Evolutionary conservation across 2,329 filamentous ascomycete species (phyloP), one percentile per base, ranked within the genome.

Genomic region (Stemphylium vesicarium): DNA sequence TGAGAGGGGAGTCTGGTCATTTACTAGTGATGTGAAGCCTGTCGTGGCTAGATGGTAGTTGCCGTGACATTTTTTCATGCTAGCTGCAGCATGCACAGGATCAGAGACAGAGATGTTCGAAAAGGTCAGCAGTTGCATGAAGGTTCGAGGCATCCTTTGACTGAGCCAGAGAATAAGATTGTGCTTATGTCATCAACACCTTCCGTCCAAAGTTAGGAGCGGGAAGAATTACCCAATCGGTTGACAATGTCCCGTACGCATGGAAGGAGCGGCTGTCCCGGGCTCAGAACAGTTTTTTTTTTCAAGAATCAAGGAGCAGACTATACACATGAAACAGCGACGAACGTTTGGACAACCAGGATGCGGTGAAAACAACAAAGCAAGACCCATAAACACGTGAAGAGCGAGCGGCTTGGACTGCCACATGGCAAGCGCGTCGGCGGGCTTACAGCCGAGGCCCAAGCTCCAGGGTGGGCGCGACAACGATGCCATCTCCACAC

Each of bases 401-500:
- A 45, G 32, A 40, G 18, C 10, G 38, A 32, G 32, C 48, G 22
- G 40, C 22, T 22, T 15, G 36, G 38, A 45, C 40, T 55, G 52
- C 52, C 52, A 55, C 52, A 55, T 49, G 54, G 48, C 54, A 57
- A 47, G 53, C 43, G 42, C 49, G 40, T 26, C 29, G 26, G 44
- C 22, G 18, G 35, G 44, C 33, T 29, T 40, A 26, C 35, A 57
- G 44, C 54, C 54, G 50, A 53, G 54, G 54, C 50, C 54, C 46
- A 50, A 49, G 50, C 50, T 29, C 48, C 49, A 41, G 38, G 41
- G 20, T 35, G 43, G 7, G 42, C 50, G 53, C 50, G 52, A 55
- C 52, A 55, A 51, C 47, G 41, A 51, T 42, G 29, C 41, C 41
- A 43, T 56, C 48, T 56, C 53, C 48, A 56, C 53, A 56, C 32